These are phyloP conservation scores for Aspergillus puulaauensis DNA, from an alignment of 2,329 filamentous ascomycete genomes.

Conservation along the genomic window DNA sequence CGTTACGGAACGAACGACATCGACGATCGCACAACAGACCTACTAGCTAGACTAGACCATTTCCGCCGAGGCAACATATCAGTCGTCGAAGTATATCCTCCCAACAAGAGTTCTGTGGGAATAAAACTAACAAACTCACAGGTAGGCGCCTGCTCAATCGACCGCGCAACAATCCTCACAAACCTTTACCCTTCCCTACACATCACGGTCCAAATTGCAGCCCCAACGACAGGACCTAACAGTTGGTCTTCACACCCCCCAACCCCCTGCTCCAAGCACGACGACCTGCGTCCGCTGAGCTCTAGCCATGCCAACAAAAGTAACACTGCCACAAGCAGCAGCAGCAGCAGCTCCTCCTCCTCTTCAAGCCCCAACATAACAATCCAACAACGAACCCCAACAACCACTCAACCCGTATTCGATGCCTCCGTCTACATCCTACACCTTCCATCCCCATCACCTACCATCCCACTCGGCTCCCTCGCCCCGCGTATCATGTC, in stretches of 20 bases:
- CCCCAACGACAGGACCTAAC: neutral
- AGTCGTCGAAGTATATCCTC: constrained; percentile 7
- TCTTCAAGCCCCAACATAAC: neutral
- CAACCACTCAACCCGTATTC: constrained; percentile 5
- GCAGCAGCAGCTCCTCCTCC: neutral
- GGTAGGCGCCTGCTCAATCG: constrained; percentile 5
- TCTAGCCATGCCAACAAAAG: neutral
- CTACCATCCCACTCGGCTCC: constrained; percentile 2
- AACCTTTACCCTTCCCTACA: constrained; percentile 8
- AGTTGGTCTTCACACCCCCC: neutral
- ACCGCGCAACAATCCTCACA: constrained; percentile 7
- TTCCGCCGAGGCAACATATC: constrained; percentile 1
- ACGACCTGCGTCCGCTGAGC: neutral
- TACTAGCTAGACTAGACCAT: constrained; percentile 6
- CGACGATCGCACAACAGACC: constrained; percentile 3
- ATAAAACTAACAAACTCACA: neutral
- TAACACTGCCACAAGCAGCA: too few relatives aligned
- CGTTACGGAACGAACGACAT: constrained; percentile 8
- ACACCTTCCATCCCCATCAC: constrained; percentile 22
- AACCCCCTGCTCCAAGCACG: constrained; percentile 3
- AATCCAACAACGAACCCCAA: constrained; percentile 1
- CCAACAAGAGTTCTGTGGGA: neutral
- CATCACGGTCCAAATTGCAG: constrained; percentile 2
- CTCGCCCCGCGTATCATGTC: constrained; percentile 17
- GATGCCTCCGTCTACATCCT: constrained; percentile 39